Evolutionary conservation across 208 protist species (phyloP).

Genomic region (Naegleria lovaniensis): DNA sequence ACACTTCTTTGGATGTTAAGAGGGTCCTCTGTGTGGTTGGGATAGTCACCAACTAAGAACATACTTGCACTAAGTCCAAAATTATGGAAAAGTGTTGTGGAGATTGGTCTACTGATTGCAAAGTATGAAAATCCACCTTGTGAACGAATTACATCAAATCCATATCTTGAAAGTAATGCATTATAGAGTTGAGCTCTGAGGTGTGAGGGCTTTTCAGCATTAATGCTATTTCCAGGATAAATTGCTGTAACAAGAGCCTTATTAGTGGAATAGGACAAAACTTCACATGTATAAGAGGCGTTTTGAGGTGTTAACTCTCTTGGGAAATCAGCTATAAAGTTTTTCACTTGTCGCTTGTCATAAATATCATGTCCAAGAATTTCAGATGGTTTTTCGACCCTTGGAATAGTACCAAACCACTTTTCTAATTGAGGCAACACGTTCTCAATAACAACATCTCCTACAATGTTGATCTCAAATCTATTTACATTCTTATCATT

Average conservation of each 20-base stretch:
- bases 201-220: not conserved
- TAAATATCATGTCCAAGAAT: not conserved
- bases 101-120: not conserved
- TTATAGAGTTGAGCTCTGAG: not conserved
- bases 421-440: not conserved
- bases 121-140: constrained; percentile 16
- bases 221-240: not conserved
- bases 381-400: not conserved
- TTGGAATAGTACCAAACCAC: constrained; percentile 8
- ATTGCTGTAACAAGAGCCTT: not conserved
- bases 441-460: not conserved
- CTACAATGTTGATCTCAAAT: constrained; percentile 18
- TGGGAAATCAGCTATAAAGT: not conserved
- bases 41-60: not conserved
- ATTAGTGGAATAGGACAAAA: not conserved
- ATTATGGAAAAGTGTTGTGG: not conserved
- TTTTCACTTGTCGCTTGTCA: not conserved
- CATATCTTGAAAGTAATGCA: not conserved
- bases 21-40: not conserved
- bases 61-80: not conserved
- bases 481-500: not conserved
- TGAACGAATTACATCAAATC: constrained; percentile 8
- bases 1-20: not conserved
- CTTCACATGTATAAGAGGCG: not conserved
- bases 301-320: not conserved